Evolutionary conservation across 345 rosid genomes (phyloP).

Genomic region (Diplotaxis tenuifolia): DNA sequence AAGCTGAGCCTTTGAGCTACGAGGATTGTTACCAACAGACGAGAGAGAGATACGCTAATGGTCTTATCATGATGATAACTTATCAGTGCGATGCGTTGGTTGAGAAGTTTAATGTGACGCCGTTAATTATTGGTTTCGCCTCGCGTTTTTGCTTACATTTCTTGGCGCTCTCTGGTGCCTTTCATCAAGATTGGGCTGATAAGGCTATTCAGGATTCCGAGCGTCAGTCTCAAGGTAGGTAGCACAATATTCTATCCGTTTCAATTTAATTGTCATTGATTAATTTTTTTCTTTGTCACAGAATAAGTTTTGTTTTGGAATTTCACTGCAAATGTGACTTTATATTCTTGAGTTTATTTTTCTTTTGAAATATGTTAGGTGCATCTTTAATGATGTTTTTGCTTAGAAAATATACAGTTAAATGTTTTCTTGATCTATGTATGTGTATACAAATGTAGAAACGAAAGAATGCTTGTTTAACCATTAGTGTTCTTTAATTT

Average conservation of each 20-base stretch:
- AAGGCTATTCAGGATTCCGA: slow-evolving; percentile 56
- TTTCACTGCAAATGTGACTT: too few relatives aligned
- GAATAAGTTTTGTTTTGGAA: too few relatives aligned
- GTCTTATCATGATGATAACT: slow-evolving; percentile 67
- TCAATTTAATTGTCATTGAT: too few relatives aligned
- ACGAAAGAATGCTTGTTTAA: not conserved
- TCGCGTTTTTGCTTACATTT: slow-evolving; percentile 60
- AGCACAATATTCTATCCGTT: too few relatives aligned
- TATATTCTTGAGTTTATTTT: too few relatives aligned
- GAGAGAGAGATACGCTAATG: slow-evolving; percentile 69
- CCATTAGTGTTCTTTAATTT: not conserved
- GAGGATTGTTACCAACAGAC: slow-evolving; percentile 12
- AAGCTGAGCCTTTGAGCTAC: not conserved
- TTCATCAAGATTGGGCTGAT: slow-evolving; percentile 61
- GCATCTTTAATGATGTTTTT: too few relatives aligned
- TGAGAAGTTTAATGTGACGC: slow-evolving; percentile 51
- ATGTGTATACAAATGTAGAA: too few relatives aligned
- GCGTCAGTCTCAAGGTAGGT: slow-evolving; percentile 33
- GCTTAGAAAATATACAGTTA: too few relatives aligned
- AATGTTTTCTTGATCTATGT: too few relatives aligned
- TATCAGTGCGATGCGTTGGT: slow-evolving; percentile 73
- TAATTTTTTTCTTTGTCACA: too few relatives aligned
- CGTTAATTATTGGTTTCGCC: slow-evolving; percentile 57
- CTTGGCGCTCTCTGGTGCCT: slow-evolving; percentile 48
- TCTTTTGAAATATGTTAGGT: too few relatives aligned